These are phyloP conservation scores for Lachancea cidri DNA, from an alignment of 805 yeast genomes.

Conservation along the genomic window DNA sequence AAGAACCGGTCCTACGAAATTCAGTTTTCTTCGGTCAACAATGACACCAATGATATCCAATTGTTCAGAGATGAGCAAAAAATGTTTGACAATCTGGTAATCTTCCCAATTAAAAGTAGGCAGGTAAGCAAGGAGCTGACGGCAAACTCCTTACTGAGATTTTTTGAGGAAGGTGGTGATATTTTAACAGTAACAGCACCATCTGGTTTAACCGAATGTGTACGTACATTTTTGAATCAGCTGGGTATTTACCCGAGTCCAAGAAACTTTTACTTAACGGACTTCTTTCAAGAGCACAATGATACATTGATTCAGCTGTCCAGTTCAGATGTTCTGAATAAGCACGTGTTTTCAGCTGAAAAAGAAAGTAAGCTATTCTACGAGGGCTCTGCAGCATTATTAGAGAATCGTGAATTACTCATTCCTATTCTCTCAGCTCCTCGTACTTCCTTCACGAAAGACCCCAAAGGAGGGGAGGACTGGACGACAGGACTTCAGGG, in stretches of 20 bases:
- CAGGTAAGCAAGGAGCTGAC: conserved; percentile 37
- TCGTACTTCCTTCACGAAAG: conserved; percentile 54
- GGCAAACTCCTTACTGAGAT: conserved; percentile 50
- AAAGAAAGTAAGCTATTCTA: conserved; percentile 25
- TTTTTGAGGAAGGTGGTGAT: conserved; percentile 66
- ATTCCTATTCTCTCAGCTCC: conserved; percentile 69
- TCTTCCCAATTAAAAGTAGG: conserved; percentile 55
- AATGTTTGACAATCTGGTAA: conserved; percentile 48
- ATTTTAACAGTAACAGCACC: conserved; percentile 58
- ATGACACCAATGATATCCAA: conserved; percentile 16
- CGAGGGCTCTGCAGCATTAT: conserved; percentile 61
- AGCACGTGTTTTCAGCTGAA: conserved; percentile 10
- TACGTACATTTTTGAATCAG: conserved; percentile 65
- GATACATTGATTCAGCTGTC: conserved; percentile 14
- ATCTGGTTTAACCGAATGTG: conserved; percentile 49
- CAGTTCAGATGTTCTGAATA: conserved; percentile 11
- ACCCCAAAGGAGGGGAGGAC: conserved; percentile 50
- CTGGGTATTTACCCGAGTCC: conserved; percentile 84
- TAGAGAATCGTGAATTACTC: conserved; percentile 62
- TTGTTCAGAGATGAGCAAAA: conserved; percentile 39
- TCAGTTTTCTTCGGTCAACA: conserved; percentile 20
- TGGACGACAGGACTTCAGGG: conserved; percentile 87
- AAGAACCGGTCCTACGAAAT: conserved; percentile 35
- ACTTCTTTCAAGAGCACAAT: conserved; percentile 48
- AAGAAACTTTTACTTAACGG: conserved; percentile 56